Conservation (phyloP, 805 yeast genomes). For the Candida manassasensis region DNA sequence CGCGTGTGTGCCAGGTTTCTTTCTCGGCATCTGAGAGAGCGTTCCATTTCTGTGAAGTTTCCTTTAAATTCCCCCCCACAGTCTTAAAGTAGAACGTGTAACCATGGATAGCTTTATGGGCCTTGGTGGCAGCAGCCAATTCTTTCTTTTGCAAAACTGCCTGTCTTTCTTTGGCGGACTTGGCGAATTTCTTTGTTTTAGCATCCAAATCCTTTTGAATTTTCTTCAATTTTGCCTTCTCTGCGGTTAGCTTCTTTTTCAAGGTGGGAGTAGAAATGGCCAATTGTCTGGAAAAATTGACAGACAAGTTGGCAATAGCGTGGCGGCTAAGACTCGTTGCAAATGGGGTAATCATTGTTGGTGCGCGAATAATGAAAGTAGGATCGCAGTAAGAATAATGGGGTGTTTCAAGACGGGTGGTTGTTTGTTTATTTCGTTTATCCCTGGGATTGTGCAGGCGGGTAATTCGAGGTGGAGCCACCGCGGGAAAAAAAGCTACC, state of each 20-base stretch:
- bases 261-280: constrained; percentile 7
- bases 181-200: constrained; percentile 7
- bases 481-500: too few relatives aligned
- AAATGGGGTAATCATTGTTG: too few relatives aligned
- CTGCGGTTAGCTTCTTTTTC: constrained; percentile 8
- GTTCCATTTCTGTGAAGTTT: constrained; percentile 20
- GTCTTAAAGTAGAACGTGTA: constrained; percentile 5
- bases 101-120: constrained; percentile 14
- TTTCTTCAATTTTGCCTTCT: constrained; percentile 7
- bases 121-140: constrained; percentile 19
- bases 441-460: too few relatives aligned
- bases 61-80: constrained; percentile 11
- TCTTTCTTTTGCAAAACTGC: constrained; percentile 12
- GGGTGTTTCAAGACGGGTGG: too few relatives aligned
- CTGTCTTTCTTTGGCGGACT: constrained; percentile 6
- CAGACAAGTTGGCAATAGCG: too few relatives aligned
- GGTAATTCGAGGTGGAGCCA: too few relatives aligned
- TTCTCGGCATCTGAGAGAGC: constrained; percentile 25
- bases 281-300: not conserved
- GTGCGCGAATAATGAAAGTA: too few relatives aligned
- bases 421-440: too few relatives aligned
- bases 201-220: constrained; percentile 7
- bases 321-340: too few relatives aligned
- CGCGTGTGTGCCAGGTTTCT: constrained; percentile 19
- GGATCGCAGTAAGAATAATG: too few relatives aligned